Evolutionary conservation across 2,329 filamentous ascomycete species (phyloP), one percentile per base, ranked within the genome.

Genomic region (Pseudocercospora macadamiae): DNA sequence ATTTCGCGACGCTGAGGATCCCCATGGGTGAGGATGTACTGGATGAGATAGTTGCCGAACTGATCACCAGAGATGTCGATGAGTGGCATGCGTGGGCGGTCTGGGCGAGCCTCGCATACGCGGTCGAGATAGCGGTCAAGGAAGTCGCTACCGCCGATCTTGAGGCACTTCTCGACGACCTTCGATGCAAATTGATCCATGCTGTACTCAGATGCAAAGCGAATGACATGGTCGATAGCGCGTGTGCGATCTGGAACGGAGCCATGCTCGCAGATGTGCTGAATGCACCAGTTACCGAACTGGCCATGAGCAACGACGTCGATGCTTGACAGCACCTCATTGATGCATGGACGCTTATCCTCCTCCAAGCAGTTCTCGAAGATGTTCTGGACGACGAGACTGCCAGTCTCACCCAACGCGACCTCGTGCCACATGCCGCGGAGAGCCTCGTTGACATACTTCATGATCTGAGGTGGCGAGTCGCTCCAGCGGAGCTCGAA

Each of bases 131-230:
- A 99, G 62, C 91, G 91, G 61, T 92, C 85, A 42, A 99, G 83
- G 72, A 99, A 99, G 47, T 97, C 93, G 23, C 83, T 78, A 25
- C 92, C 91, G 44, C 93, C 91, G 77, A 99, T 96, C 81, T 99
- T 99, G 67, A 99, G 86, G 70, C 95, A 99, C 78, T 99, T 99
- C 79, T 99, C 93, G 61, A 99, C 93, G 44, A 99, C 95, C 77
- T 99, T 99, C 60, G 95, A 99, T 42, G 95, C 96, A 73, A 97
- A 99, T 72, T 99, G 95, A 69, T 99, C 95, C 84, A 96, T 97
- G 77, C 93, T 97, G 78, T 97, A 99, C 76, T 97, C 93, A 14
- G 91, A 90, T 28, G 93, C 91, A 76, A 91, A 96, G 64, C 89
- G 89, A 66, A 99, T 89, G 70, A 99, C 93, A 75, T 97, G 93